phyloP scores from a whole-genome alignment of 352 stramenopile genomes.

The Globisporangium heterothallicum region DNA sequence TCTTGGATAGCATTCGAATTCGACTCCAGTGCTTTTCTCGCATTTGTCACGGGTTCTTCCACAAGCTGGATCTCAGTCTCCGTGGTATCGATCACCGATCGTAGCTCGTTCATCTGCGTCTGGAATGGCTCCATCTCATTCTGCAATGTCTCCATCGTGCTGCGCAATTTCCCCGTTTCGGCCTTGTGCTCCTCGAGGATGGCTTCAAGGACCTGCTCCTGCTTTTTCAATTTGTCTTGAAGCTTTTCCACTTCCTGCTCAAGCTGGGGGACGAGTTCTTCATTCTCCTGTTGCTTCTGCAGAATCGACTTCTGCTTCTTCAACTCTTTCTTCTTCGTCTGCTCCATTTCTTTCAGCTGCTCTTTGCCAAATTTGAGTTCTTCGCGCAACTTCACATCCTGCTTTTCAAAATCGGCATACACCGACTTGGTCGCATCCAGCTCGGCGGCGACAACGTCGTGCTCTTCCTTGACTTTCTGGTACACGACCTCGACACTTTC shows the following conservation, averaged over 20 bases:
- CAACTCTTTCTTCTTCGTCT: slow-evolving; percentile 84
- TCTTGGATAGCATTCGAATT: slow-evolving; percentile 53
- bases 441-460: slow-evolving; percentile 80
- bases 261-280: slow-evolving; percentile 85
- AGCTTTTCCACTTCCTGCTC: slow-evolving; percentile 78
- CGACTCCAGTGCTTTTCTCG: slow-evolving; percentile 74
- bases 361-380: slow-evolving; percentile 96
- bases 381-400: slow-evolving; percentile 97
- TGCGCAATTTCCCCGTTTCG: slow-evolving; percentile 63
- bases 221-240: slow-evolving; percentile 63
- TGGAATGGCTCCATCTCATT: slow-evolving; percentile 78
- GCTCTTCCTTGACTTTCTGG: slow-evolving; percentile 72
- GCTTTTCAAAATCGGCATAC: slow-evolving; percentile 94
- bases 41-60: slow-evolving; percentile 62
- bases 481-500: slow-evolving; percentile 79
- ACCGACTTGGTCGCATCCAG: slow-evolving; percentile 90
- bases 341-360: slow-evolving; percentile 89
- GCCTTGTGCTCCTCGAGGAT: slow-evolving; percentile 76
- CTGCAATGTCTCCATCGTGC: slow-evolving; percentile 69
- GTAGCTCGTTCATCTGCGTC: slow-evolving; percentile 60
- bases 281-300: slow-evolving; percentile 79
- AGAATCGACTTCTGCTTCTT: slow-evolving; percentile 89
- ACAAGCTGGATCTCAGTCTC: slow-evolving; percentile 79
- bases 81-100: slow-evolving; percentile 73
- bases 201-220: slow-evolving; percentile 87